Evolutionary conservation across 2,329 filamentous ascomycete species (phyloP).

Genomic region (Akanthomyces dipterigenus): DNA sequence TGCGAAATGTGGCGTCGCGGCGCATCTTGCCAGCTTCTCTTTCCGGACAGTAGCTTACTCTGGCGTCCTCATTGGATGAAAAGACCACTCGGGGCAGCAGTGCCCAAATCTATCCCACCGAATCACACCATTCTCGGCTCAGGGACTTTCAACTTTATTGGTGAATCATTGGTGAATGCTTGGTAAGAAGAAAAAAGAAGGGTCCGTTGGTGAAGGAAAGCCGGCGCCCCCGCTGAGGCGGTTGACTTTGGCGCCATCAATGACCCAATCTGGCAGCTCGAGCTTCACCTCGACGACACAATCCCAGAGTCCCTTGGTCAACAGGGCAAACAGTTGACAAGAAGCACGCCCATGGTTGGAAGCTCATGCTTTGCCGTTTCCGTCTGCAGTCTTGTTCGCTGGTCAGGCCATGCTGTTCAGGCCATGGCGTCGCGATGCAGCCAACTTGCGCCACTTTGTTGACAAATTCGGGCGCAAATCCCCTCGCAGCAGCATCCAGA

Average conservation of each 20-base stretch:
- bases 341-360: too few relatives aligned
- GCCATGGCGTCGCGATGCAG: too few relatives aligned
- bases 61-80: neutral
- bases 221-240: neutral
- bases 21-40: neutral
- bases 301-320: neutral
- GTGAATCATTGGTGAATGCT: too few relatives aligned
- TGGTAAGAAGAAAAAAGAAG: neutral
- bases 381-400: too few relatives aligned
- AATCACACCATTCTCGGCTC: neutral
- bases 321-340: neutral
- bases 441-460: too few relatives aligned
- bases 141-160: neutral
- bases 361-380: too few relatives aligned
- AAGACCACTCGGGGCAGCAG: neutral
- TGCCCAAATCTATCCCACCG: neutral
- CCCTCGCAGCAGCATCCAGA: too few relatives aligned
- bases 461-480: too few relatives aligned
- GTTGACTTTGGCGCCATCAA: conserved; percentile 4
- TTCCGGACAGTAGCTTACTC: neutral
- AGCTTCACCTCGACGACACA: neutral
- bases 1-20: neutral
- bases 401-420: too few relatives aligned
- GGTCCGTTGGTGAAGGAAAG: neutral
- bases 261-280: neutral